phyloP scores from a whole-genome alignment of 2,329 filamentous ascomycete species.

The Claviceps fusiformis region DNA sequence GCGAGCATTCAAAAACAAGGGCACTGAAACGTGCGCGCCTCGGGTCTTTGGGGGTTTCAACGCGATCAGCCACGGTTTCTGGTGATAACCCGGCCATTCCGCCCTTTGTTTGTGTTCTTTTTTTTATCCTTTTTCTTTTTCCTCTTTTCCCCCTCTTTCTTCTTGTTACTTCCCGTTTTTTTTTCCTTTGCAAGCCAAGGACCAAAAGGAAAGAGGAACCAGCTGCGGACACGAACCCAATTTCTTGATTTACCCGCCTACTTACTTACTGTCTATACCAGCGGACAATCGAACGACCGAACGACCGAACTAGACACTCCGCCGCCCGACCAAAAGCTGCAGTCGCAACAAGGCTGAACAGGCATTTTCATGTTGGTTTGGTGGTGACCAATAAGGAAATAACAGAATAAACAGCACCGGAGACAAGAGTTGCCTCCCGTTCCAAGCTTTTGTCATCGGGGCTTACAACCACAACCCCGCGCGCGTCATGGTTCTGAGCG shows the following conservation, averaged over 20 bases:
- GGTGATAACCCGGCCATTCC: not conserved
- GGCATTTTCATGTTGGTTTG: not conserved
- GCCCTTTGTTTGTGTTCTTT: not conserved
- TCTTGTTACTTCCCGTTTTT: not conserved
- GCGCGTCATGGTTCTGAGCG: slow-evolving; percentile 18
- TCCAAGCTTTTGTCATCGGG: not conserved
- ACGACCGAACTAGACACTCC: no score
- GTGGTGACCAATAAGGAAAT: not conserved
- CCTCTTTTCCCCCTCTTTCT: not conserved
- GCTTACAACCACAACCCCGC: not conserved
- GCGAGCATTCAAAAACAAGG: not conserved
- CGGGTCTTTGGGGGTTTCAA: not conserved
- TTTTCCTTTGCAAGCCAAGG: not conserved
- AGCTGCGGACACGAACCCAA: not conserved
- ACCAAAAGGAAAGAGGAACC: not conserved
- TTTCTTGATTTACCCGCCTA: not conserved
- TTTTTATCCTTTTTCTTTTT: not conserved
- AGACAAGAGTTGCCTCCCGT: not conserved
- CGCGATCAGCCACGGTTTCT: not conserved
- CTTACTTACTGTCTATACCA: not conserved
- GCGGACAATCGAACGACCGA: not conserved
- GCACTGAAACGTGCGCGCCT: not conserved
- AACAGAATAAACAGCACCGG: not conserved
- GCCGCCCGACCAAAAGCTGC: not conserved
- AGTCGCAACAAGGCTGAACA: not conserved